Evolutionary conservation across 1,284 basidiomycete genomes (phyloP), one percentile per base, ranked within the genome.

Genomic region (Boletus sp.): DNA sequence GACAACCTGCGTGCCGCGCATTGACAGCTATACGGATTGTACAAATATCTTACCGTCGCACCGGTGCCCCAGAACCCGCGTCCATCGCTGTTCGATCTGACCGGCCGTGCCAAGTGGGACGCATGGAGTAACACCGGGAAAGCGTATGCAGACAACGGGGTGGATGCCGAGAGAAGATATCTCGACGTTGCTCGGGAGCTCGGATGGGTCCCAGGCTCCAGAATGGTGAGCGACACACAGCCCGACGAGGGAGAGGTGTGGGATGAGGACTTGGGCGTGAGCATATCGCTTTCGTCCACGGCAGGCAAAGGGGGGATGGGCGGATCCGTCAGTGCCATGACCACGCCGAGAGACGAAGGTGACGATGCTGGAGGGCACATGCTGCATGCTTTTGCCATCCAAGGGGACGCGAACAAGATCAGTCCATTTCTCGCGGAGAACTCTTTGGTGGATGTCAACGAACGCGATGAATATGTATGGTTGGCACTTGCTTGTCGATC

Each of bases 51-150:
- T 20, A 88, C 81, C 7, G 74, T 78, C 17, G 75, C 81, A 0
- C 62, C 75, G 12, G 60, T 55, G n/a, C 81, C 89, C 17, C 72
- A 68, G 29, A 72, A 70, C 7, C 61, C 81, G 4, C 78, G 87
- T 2, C 93, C 92, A 1, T 88, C 86, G 5, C 74, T 94, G 25
- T 90, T 94, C 59, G 89, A 90, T 54, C 77, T 88, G 61, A 76
- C 84, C 2, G 85, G 82, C 2, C 74, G 89, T 26, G 90, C 91
- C 2, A 94, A 94, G 66, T 91, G 89, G 84, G 91, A 94, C 61
- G 87, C 90, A 1, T 94, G 91, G 90, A 73, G 65, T 26, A 60
- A 70, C 6, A 65, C 73, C n/a, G 77, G 75, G 4, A 73, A 73
- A 52, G 72, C 67, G 17, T 87, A 82, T 54, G 63, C 65, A 17